A percentile compares a stretch with the other conserved stretches of the same genome.
phyloP scores from a whole-genome alignment of 495 filamentous ascomycete genomes.

The Lichenothelia convexa region DNA sequence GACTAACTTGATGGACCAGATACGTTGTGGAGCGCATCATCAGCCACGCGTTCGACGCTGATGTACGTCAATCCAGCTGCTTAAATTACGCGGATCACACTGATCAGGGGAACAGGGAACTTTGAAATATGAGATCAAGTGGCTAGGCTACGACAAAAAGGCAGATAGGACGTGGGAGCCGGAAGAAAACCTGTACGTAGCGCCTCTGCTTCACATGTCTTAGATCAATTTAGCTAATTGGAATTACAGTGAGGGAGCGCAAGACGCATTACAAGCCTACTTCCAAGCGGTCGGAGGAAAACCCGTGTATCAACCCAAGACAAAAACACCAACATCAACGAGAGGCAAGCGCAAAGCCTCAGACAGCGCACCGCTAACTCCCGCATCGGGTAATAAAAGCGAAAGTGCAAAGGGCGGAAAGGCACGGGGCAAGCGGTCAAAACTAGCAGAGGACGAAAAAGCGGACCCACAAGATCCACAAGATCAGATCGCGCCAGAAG shows the following conservation, averaged over 20 bases:
- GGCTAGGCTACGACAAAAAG: constrained; percentile 40
- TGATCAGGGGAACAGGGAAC: constrained; percentile 20
- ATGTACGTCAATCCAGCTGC: constrained; percentile 16
- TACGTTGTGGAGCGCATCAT: constrained; percentile 43
- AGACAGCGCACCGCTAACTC: constrained; percentile 14
- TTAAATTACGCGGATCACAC: constrained; percentile 4
- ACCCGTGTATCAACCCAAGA: constrained; percentile 20
- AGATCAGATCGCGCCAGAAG: constrained; percentile 9
- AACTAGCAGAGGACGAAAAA: constrained; percentile 6
- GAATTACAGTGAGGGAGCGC: constrained; percentile 24
- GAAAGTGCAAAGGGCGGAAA: constrained; percentile 2
- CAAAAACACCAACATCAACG: constrained; percentile 6
- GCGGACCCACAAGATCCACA: constrained; percentile 5
- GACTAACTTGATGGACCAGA: constrained; percentile 26
- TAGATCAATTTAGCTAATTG: neutral
- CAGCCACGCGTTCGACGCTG: constrained; percentile 26
- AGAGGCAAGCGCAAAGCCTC: constrained; percentile 17
- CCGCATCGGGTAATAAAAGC: no score
- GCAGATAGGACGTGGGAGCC: constrained; percentile 42
- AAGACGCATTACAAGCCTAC: constrained; percentile 36
- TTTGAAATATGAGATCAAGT: constrained; percentile 38
- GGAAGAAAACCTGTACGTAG: constrained; percentile 36
- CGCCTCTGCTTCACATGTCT: neutral
- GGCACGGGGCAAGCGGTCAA: constrained; percentile 1
- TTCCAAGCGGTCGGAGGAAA: constrained; percentile 37